phyloP scores from a whole-genome alignment of 768 basidiomycete species.

The Suillus hirtellus region DNA sequence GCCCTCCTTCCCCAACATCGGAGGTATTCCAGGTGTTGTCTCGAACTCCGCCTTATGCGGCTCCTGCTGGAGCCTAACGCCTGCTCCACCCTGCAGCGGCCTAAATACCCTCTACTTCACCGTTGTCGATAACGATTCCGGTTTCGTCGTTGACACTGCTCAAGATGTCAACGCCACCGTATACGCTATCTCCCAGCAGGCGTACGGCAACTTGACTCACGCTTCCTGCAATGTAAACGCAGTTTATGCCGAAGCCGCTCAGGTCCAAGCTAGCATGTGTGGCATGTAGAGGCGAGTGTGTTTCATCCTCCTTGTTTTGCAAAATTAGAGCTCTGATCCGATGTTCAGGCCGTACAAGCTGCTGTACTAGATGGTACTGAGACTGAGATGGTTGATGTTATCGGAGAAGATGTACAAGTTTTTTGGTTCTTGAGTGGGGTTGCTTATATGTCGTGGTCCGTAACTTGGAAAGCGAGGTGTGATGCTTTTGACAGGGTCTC shows the following conservation, averaged over 20 bases:
- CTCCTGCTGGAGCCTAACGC: conserved; percentile 10
- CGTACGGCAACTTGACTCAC: conserved; percentile 3
- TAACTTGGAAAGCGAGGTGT: background rate
- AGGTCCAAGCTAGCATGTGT: conserved; percentile 6
- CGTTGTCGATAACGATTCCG: conserved; percentile 20
- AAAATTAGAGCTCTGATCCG: background rate
- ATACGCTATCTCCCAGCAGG: conserved; percentile 2
- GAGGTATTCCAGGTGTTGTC: conserved; percentile 7
- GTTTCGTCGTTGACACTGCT: conserved; percentile 12
- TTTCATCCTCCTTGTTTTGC: background rate
- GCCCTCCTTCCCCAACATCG: conserved; percentile 11
- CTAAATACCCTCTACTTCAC: conserved; percentile 1
- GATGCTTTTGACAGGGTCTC: background rate
- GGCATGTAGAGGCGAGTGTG: conserved; percentile 5
- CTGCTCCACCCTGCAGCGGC: background rate
- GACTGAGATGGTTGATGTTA: background rate
- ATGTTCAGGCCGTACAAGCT: background rate
- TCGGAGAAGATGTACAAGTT: background rate
- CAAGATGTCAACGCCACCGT: background rate
- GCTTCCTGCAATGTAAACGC: background rate
- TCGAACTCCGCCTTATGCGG: conserved; percentile 9
- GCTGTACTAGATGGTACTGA: background rate
- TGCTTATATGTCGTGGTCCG: background rate
- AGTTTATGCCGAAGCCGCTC: conserved; percentile 7
- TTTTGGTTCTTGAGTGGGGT: background rate